These are phyloP conservation scores for Yamadazyma siamensis DNA, from an alignment of 1,139 yeast species.

Conservation along the genomic window DNA sequence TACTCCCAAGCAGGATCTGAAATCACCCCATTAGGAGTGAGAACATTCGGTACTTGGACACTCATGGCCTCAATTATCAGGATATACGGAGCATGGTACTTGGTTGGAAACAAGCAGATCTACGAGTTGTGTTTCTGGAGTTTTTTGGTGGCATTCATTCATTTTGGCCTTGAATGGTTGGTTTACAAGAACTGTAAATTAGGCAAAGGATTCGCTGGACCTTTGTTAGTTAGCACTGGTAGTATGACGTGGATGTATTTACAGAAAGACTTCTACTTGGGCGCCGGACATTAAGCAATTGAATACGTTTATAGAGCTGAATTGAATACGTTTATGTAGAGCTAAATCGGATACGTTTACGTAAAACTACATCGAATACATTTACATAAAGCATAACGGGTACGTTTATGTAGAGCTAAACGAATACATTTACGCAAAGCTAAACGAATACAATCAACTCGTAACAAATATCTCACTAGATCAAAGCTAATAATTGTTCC, in stretches of 20 bases:
- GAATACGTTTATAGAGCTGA: no score
- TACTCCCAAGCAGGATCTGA: slow-evolving; percentile 62
- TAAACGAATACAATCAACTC: no score
- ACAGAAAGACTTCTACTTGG: slow-evolving; percentile 50
- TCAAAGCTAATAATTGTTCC: no score
- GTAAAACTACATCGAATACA: no score
- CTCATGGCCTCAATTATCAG: slow-evolving; percentile 80
- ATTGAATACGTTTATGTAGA: no score
- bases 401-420: no score
- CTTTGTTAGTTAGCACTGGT: slow-evolving; percentile 60
- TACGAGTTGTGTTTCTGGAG: slow-evolving; percentile 79
- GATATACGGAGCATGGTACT: slow-evolving; percentile 79
- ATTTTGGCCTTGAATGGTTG: slow-evolving; percentile 82
- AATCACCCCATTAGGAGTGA: slow-evolving; percentile 75
- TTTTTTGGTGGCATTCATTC: slow-evolving; percentile 79
- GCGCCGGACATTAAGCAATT: no score
- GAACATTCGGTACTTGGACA: slow-evolving; percentile 99
- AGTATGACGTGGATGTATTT: slow-evolving; percentile 59
- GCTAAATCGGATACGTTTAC: no score
- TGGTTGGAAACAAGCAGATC: slow-evolving; percentile 56
- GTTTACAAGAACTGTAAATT: slow-evolving; percentile 73
- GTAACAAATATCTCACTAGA: no score
- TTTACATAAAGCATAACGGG: no score
- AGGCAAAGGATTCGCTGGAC: slow-evolving; percentile 89
- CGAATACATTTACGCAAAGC: no score